phyloP scores from a whole-genome alignment of 164 flowering plant genomes.

The Nelumbo lutea region DNA sequence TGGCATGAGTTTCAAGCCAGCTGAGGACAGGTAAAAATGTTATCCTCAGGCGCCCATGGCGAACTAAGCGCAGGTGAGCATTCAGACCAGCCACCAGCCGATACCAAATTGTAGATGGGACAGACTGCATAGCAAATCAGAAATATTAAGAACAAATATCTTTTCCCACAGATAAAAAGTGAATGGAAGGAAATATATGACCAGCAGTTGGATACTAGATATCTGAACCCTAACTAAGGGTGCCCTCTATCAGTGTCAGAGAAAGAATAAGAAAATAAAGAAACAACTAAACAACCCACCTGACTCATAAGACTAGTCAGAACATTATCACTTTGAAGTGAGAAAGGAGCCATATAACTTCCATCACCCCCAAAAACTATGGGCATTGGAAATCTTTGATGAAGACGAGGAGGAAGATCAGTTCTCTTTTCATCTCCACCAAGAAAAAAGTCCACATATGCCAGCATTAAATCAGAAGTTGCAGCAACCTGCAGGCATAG shows the following conservation, averaged over 20 bases:
- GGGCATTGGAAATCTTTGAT: conserved; percentile 74
- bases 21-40: conserved; percentile 53
- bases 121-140: conserved; percentile 39
- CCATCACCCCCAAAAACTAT: conserved; percentile 94
- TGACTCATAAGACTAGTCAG: conserved; percentile 89
- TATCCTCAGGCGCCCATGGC: conserved; percentile 50
- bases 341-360: conserved; percentile 92
- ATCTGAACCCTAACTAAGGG: too few relatives aligned
- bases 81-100: conserved; percentile 89
- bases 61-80: conserved; percentile 85
- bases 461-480: conserved; percentile 87
- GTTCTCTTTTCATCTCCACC: conserved; percentile 96
- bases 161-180: not conserved
- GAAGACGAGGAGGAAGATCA: conserved; percentile 86
- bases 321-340: conserved; percentile 79
- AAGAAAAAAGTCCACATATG: conserved; percentile 84
- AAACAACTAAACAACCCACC: conserved; percentile 31
- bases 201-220: too few relatives aligned
- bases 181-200: not conserved
- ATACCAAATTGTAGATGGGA: conserved; percentile 91
- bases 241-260: too few relatives aligned
- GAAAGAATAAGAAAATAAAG: too few relatives aligned
- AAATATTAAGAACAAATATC: not conserved
- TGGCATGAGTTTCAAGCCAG: conserved; percentile 90
- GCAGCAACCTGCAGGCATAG: conserved; percentile 66